Evolutionary conservation across 2,329 filamentous ascomycete genomes (phyloP), one percentile per base, ranked within the genome.

Genomic region (Fusarium sp.): DNA sequence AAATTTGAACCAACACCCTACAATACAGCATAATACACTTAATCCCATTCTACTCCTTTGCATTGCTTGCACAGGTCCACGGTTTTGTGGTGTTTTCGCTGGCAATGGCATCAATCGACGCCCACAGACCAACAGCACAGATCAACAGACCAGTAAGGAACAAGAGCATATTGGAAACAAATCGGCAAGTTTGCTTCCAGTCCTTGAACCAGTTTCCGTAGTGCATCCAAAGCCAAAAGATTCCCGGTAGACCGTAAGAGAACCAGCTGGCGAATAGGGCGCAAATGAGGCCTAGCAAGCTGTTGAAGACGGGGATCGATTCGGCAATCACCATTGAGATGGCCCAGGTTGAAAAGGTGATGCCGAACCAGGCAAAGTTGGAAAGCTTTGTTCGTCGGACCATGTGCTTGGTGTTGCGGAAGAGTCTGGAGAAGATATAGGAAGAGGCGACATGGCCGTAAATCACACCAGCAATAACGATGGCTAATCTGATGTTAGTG

Each of bases 381-480:
- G 86, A 85, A 1, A 83, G 63, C 64, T 79, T 80, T 50, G 83
- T 87, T 49, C 82, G 81, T 69, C 83, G 82, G 59, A 82, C 80
- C 77, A 87, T 81, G 71, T 85, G 84, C 71, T 86, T 83, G 7
- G 86, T 89, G 64, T 86, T 84, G 18, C 83, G 80, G 80, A 91
- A 91, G 7, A 89, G 75, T 29, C 90, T 86, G 4, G 87, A 79
- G 73, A 90, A 92, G 62, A 91, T 81, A 71, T 90, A 90, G 74
- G 90, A 91, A 59, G 83, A 83, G 2, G 88, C 88, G 2, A 92
- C 86, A 64, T 90, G 87, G 11, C 86, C 89, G 74, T 91, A 89
- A 67, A 93, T 90, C 6, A 91, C 89, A 58, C 90, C 90, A 0
- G 90, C 88, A 54, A 93, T 87, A 51, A 92, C 81, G 62, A 92